A percentile compares a stretch with the other conserved stretches of the same genome.
These are phyloP conservation scores for Botrytis cinerea DNA, from an alignment of 2,329 filamentous ascomycete genomes.

Conservation along the genomic window DNA sequence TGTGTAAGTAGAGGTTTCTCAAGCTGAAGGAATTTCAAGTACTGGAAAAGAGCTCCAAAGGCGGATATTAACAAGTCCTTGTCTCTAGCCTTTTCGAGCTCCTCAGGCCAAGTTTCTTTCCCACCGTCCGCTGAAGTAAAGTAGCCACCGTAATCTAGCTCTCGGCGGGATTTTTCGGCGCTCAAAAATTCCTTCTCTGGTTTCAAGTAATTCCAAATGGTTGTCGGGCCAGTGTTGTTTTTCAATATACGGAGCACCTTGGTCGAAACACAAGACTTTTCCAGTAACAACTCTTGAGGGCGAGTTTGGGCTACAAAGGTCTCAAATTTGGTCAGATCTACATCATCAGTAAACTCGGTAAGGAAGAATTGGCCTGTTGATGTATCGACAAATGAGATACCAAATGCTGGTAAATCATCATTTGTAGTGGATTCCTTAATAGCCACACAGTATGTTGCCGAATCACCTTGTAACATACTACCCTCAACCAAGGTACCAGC, in stretches of 20 bases:
- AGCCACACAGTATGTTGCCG: constrained; percentile 93
- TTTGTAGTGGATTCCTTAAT: constrained; percentile 75
- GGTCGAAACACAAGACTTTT: constrained; percentile 83
- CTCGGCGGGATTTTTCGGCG: constrained; percentile 76
- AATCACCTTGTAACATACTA: constrained; percentile 96
- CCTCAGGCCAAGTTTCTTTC: constrained; percentile 71
- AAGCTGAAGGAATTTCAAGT: constrained; percentile 82
- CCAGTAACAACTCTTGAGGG: constrained; percentile 84
- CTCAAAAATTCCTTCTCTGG: constrained; percentile 88
- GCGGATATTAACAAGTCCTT: constrained; percentile 89
- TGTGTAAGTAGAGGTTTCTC: constrained; percentile 85
- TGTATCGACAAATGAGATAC: constrained; percentile 91
- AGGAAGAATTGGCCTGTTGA: constrained; percentile 94
- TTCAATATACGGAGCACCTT: constrained; percentile 91
- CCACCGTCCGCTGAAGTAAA: constrained; percentile 62
- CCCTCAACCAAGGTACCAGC: constrained; percentile 92
- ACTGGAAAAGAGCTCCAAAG: constrained; percentile 84
- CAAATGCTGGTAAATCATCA: constrained; percentile 79
- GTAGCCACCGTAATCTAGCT: constrained; percentile 78
- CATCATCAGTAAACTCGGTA: constrained; percentile 89
- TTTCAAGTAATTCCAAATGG: constrained; percentile 93
- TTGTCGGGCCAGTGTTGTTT: constrained; percentile 90
- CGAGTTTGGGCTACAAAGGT: constrained; percentile 91
- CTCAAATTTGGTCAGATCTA: constrained; percentile 94
- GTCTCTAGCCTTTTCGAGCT: constrained; percentile 68